Conservation (phyloP, 176 grass and related monocot genomes). For the Guadua angustifolia region DNA sequence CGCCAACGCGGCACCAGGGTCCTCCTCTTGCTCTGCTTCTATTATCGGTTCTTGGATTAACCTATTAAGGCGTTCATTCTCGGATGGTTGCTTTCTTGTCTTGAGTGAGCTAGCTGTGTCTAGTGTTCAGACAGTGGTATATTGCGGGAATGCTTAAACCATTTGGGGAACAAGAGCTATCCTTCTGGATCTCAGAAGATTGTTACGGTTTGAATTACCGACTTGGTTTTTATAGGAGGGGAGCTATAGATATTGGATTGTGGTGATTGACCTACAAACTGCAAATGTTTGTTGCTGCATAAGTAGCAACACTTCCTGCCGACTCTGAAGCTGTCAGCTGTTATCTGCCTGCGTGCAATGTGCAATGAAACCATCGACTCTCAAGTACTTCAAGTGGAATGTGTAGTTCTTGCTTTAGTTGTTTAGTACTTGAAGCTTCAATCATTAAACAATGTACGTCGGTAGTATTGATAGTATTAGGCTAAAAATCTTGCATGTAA, state of each 20-base stretch:
- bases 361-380: neutral
- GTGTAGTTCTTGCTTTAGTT: neutral
- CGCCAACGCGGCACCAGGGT: conserved; percentile 98
- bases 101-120: neutral
- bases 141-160: neutral
- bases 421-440: neutral
- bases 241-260: neutral
- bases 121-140: neutral
- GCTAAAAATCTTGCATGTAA: neutral
- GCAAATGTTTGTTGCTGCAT: neutral
- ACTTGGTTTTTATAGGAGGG: neutral
- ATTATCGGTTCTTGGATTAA: neutral
- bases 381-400: neutral
- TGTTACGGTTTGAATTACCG: neutral
- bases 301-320: neutral
- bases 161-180: neutral
- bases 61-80: neutral
- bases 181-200: neutral
- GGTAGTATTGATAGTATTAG: neutral
- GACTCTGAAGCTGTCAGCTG: neutral
- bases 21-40: neutral
- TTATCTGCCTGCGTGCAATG: neutral
- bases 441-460: neutral
- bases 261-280: neutral
- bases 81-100: neutral